Percentiles rank a stretch among this genome's conserved stretches.
Evolutionary conservation across 1,284 basidiomycete genomes (phyloP).

Genomic region (Austroboletus olivaceoglutinosus): DNA sequence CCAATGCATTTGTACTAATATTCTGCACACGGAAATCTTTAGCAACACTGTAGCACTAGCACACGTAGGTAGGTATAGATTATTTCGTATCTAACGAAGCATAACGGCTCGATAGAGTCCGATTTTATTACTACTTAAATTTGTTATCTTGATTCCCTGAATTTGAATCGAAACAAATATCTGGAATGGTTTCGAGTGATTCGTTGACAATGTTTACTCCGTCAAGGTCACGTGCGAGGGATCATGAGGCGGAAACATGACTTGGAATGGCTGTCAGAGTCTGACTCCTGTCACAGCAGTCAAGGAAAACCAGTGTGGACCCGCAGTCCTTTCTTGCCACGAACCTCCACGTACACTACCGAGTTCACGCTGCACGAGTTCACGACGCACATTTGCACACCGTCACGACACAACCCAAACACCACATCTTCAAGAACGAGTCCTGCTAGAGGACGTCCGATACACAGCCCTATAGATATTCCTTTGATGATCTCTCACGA

Average conservation of each 20-base stretch:
- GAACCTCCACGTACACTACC: not conserved
- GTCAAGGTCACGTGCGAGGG: slow-evolving; percentile 12
- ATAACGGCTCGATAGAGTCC: no score
- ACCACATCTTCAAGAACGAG: not conserved
- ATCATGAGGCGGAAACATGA: not conserved
- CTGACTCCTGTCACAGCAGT: slow-evolving; percentile 6
- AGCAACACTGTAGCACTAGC: no score
- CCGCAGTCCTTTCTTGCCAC: not conserved
- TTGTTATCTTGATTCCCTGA: no score
- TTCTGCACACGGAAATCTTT: no score
- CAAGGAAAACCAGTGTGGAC: not conserved
- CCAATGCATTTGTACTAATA: no score
- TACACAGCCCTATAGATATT: not conserved
- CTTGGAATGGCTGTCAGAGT: slow-evolving; percentile 5
- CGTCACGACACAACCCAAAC: not conserved
- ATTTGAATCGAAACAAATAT: no score
- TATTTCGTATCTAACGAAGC: no score
- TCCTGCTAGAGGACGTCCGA: not conserved
- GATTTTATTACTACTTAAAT: no score
- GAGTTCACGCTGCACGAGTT: not conserved
- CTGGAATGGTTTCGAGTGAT: no score
- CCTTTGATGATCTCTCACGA: slow-evolving; percentile 12
- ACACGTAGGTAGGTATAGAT: no score
- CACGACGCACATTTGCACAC: not conserved
- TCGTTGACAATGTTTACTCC: not conserved